phyloP scores from a whole-genome alignment of 148 eudicot species.

The Camellia lanceoleosa region DNA sequence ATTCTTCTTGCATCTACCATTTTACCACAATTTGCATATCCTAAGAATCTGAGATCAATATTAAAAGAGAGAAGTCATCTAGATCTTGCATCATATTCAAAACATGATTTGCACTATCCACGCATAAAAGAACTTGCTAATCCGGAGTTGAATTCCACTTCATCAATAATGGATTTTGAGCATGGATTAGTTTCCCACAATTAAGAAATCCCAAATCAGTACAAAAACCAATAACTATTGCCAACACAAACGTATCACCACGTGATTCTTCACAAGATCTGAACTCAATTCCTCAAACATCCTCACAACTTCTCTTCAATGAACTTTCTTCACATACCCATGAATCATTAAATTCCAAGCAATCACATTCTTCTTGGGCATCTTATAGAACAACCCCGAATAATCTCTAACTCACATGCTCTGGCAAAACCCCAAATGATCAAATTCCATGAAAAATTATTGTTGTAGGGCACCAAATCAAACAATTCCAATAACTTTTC shows the following conservation, averaged over 20 bases:
- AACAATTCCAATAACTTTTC: slow-evolving; percentile 26
- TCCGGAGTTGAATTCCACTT: slow-evolving; percentile 61
- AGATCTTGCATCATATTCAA: slow-evolving; percentile 36
- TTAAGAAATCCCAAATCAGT: slow-evolving; percentile 53
- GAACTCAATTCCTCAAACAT: slow-evolving; percentile 53
- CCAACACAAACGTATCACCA: slow-evolving; percentile 57
- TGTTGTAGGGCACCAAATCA: slow-evolving; percentile 51
- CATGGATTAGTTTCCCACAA: slow-evolving; percentile 78
- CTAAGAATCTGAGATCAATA: slow-evolving; percentile 53
- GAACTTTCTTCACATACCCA: slow-evolving; percentile 60
- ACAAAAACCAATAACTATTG: slow-evolving; percentile 71
- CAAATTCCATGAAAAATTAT: slow-evolving; percentile 80
- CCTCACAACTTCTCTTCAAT: slow-evolving; percentile 53
- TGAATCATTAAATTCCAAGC: slow-evolving; percentile 84
- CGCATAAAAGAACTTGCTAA: slow-evolving; percentile 72
- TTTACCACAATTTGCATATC: slow-evolving; percentile 59
- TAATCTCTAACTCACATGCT: slow-evolving; percentile 51
- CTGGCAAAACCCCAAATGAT: slow-evolving; percentile 58
- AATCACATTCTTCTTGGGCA: slow-evolving; percentile 73
- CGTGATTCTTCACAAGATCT: slow-evolving; percentile 33
- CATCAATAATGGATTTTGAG: slow-evolving; percentile 40
- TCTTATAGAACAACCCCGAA: slow-evolving; percentile 54
- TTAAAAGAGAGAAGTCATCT: slow-evolving; percentile 77
- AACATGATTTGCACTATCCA: slow-evolving; percentile 48
- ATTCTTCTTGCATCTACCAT: slow-evolving; percentile 62